Conservation (phyloP, 345 rosid genomes). For the Ailanthus altissimus region DNA sequence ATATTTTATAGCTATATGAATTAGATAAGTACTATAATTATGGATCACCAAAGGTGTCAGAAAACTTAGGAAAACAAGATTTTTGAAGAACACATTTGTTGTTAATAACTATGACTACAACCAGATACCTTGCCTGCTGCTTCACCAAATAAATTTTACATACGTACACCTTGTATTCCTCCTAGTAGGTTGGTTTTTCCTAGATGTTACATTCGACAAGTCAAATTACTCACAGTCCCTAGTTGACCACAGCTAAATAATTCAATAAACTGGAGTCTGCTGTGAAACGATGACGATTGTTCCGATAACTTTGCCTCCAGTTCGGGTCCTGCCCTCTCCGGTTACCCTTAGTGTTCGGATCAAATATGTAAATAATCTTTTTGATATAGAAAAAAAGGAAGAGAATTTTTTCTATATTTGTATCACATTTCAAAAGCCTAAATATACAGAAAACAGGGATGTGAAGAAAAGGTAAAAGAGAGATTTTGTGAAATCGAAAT, state of each 20-base stretch:
- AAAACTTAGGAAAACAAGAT: not conserved
- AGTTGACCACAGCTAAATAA: not conserved
- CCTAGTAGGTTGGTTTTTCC: not conserved
- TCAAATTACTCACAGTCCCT: not conserved
- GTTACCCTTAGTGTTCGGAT: slow-evolving; percentile 56
- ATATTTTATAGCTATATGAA: not conserved
- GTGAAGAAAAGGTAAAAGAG: no score
- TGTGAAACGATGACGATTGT: slow-evolving; percentile 67
- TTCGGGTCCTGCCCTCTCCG: slow-evolving; percentile 43
- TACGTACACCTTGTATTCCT: not conserved
- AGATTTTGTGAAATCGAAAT: no score
- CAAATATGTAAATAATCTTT: not conserved
- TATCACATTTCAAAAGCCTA: no score
- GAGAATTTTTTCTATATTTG: not conserved
- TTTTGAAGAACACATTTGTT: not conserved
- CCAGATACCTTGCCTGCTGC: slow-evolving; percentile 6
- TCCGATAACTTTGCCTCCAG: slow-evolving; percentile 44
- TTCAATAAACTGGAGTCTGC: slow-evolving; percentile 10
- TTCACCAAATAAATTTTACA: slow-evolving; percentile 11
- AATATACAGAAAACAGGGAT: no score
- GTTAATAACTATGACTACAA: not conserved
- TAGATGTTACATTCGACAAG: not conserved
- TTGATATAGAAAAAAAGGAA: not conserved
- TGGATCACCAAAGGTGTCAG: not conserved
- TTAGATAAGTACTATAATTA: not conserved